Percentiles rank a stretch among this genome's conserved stretches.
Conservation (phyloP, 73 alveolate genomes). For the Urostyla sp. region DNA sequence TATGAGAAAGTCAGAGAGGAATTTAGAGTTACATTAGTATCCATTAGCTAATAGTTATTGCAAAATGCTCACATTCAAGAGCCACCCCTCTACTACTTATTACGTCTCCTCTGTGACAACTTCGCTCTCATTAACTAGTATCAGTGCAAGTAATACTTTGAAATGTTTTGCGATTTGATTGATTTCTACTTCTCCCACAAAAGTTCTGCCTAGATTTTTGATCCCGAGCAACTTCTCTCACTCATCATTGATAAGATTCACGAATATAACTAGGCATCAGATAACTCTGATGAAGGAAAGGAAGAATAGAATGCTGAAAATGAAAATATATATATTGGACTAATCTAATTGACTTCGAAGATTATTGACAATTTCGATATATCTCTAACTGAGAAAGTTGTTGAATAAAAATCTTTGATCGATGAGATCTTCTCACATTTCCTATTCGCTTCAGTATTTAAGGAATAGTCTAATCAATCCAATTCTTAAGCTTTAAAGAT, state of each 20-base stretch:
- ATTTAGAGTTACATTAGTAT: slow-evolving; percentile 36
- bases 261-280: slow-evolving; percentile 29
- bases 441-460: slow-evolving; percentile 54
- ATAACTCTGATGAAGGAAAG: background rate
- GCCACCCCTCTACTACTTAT: slow-evolving; percentile 27
- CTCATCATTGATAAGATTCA: slow-evolving; percentile 54
- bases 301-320: slow-evolving; percentile 14
- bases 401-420: slow-evolving; percentile 49
- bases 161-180: slow-evolving; percentile 52
- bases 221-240: slow-evolving; percentile 49
- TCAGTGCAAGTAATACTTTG: slow-evolving; percentile 64
- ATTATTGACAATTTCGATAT: slow-evolving; percentile 53
- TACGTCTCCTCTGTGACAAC: slow-evolving; percentile 23
- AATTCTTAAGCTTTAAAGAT: background rate
- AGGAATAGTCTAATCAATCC: background rate
- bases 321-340: slow-evolving; percentile 43
- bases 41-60: slow-evolving; percentile 1
- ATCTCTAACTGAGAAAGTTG: slow-evolving; percentile 33
- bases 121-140: slow-evolving; percentile 5
- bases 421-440: slow-evolving; percentile 62
- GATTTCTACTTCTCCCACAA: slow-evolving; percentile 54
- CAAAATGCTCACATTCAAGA: background rate
- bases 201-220: slow-evolving; percentile 31
- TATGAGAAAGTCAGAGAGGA: slow-evolving; percentile 64
- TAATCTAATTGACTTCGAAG: slow-evolving; percentile 38